Conservation (phyloP, 2,329 filamentous ascomycete genomes). For the Xylariaceae sp. region DNA sequence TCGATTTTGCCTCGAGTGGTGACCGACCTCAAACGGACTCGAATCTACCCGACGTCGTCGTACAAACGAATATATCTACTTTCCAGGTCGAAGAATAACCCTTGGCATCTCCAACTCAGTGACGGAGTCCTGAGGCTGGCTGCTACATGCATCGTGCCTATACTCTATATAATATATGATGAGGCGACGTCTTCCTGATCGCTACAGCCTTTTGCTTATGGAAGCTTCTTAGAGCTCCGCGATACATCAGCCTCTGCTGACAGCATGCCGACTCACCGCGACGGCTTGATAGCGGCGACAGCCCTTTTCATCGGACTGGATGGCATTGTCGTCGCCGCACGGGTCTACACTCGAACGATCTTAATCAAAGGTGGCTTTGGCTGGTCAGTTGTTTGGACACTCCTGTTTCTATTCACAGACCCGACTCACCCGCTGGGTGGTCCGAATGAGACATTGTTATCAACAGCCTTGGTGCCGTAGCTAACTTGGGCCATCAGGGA, state of each 20-base stretch:
- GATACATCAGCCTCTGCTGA: neutral
- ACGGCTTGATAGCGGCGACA: slow-evolving; percentile 24
- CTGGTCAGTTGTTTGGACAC: neutral
- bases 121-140: too few relatives aligned
- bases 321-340: slow-evolving; percentile 20
- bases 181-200: slow-evolving; percentile 5
- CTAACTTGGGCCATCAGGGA: slow-evolving; percentile 12
- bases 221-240: neutral
- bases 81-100: too few relatives aligned
- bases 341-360: slow-evolving; percentile 28
- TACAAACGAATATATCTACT: neutral
- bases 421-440: too few relatives aligned
- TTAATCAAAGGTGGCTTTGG: slow-evolving; percentile 27
- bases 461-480: too few relatives aligned
- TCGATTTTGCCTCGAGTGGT: neutral
- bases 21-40: neutral
- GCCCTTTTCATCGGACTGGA: slow-evolving; percentile 26
- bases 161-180: neutral
- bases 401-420: too few relatives aligned
- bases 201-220: slow-evolving; percentile 8
- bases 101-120: too few relatives aligned
- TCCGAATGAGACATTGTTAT: too few relatives aligned
- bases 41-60: neutral
- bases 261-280: slow-evolving; percentile 12
- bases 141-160: too few relatives aligned